Base-by-base conservation (phyloP, 371 early-diverging fungal genomes). In the Mortierella sp. region DNA sequence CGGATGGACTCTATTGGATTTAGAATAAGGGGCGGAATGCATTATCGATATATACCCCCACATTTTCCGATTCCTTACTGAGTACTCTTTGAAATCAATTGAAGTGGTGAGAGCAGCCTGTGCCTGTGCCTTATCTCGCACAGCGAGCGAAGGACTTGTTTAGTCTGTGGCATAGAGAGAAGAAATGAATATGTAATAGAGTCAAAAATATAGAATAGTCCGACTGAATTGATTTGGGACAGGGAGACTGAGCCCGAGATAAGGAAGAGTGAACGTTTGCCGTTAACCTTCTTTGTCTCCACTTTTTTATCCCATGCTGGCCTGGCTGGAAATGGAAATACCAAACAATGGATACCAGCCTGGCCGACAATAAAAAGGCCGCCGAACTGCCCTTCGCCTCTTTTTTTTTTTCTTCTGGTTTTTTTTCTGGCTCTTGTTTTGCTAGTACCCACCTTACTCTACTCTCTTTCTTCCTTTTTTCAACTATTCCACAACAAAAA, bases 241-340 rank as follows among this genome's bases (percentile, higher is more conserved):
- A n/a, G n/a, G n/a, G n/a, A n/a, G n/a, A n/a, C n/a, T n/a, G n/a
- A 12, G 43, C 27, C 8, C 6, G 44, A 47, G 66, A 66, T 66
- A 66, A 66, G 66, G 50, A 53, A 30, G 31, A 56, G 32, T 19
- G 52, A 17, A 17, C n/a, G 43, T 12, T 37, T 28, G 41, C 51
- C 54, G 64, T 64, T 63, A 70, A 70, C 70, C 70, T 70, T 70
- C 46, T 63, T 60, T 56, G 64, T 71, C 71, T 71, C 71, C 64
- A 64, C 71, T 71, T 64, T 71, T 71, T 64, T 64, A 24, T 64
- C 60, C 64, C 50, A 47, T 58, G 55, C 37, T 23, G 41, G 31
- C 43, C 28, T 30, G 30, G 26, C 60, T 60, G 52, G 46, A 51
- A 52, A 51, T 51, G 60, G 52, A 51, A 37, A 39, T 51, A 24